Conservation (phyloP, 768 basidiomycete genomes). For the Favolaschia claudopus region DNA sequence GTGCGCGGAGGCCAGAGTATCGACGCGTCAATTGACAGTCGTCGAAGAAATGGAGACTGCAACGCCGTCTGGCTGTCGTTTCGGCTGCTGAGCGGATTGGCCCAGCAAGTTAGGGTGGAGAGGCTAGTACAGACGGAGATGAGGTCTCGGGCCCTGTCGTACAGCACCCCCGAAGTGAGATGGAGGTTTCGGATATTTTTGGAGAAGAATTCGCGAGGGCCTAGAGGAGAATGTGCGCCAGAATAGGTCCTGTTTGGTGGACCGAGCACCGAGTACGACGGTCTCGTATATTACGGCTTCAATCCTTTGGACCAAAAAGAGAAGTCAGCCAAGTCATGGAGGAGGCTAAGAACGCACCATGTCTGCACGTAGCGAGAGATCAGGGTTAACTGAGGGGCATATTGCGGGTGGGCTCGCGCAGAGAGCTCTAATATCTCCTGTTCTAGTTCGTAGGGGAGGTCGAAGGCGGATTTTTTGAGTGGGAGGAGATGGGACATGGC, state of each 20-base stretch:
- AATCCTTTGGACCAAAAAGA: slow-evolving; percentile 32
- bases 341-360: slow-evolving; percentile 31
- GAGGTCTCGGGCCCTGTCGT: slow-evolving; percentile 28
- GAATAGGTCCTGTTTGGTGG: slow-evolving; percentile 30
- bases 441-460: slow-evolving; percentile 42
- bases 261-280: slow-evolving; percentile 34
- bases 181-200: slow-evolving; percentile 37
- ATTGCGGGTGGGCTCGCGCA: slow-evolving; percentile 27
- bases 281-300: slow-evolving; percentile 43
- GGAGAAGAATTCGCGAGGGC: slow-evolving; percentile 37
- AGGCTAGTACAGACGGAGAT: slow-evolving; percentile 35
- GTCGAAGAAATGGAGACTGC: slow-evolving; percentile 9
- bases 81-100: slow-evolving; percentile 20
- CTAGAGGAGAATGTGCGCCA: slow-evolving; percentile 37
- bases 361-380: slow-evolving; percentile 33
- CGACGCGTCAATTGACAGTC: slow-evolving; percentile 15
- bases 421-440: slow-evolving; percentile 39
- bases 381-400: slow-evolving; percentile 34
- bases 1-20: slow-evolving; percentile 11
- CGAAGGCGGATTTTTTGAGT: background rate
- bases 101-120: slow-evolving; percentile 37
- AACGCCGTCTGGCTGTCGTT: background rate
- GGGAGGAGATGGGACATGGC: background rate
- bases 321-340: background rate
- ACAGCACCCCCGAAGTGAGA: slow-evolving; percentile 31